These are phyloP conservation scores for Pyronema omphalodes DNA, from an alignment of 495 filamentous ascomycete species.

Conservation along the genomic window DNA sequence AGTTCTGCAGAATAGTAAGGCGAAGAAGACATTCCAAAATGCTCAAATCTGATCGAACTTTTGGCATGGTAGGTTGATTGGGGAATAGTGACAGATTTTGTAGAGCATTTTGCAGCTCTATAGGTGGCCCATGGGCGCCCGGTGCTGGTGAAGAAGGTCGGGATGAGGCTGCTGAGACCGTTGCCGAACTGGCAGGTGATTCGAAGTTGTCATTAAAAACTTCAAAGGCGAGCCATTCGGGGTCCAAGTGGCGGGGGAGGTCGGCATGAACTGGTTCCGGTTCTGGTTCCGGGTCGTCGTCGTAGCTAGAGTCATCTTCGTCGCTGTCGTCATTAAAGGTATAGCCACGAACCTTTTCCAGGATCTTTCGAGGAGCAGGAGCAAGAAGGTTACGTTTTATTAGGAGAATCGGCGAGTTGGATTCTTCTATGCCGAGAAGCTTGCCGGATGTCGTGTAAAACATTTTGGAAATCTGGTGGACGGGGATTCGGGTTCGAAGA, in stretches of 20 bases:
- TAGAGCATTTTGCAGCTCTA: neutral
- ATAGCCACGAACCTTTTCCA: conserved; percentile 26
- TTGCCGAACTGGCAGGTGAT: conserved; percentile 19
- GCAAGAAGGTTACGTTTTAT: conserved; percentile 72
- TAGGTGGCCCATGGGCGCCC: conserved; percentile 15
- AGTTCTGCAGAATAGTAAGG: conserved; percentile 85
- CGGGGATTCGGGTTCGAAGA: conserved; percentile 64
- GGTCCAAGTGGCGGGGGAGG: conserved; percentile 64
- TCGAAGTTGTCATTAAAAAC: conserved; percentile 54
- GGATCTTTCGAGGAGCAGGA: conserved; percentile 41
- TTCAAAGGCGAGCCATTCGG: conserved; percentile 91
- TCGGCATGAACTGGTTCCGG: conserved; percentile 14
- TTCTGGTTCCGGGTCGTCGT: conserved; percentile 19
- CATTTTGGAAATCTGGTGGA: conserved; percentile 85
- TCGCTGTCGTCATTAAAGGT: conserved; percentile 17
- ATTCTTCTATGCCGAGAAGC: conserved; percentile 74
- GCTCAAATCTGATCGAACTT: conserved; percentile 68
- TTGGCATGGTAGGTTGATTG: conserved; percentile 1
- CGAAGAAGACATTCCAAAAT: conserved; percentile 88
- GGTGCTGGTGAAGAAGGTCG: conserved; percentile 7
- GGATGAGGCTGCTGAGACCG: conserved; percentile 6
- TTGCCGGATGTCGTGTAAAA: conserved; percentile 95
- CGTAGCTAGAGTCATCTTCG: conserved; percentile 11
- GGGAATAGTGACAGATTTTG: conserved; percentile 7
- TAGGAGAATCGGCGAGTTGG: conserved; percentile 70